phyloP scores from a whole-genome alignment of 306 rosid genomes.

The Acmispon strigosus region DNA sequence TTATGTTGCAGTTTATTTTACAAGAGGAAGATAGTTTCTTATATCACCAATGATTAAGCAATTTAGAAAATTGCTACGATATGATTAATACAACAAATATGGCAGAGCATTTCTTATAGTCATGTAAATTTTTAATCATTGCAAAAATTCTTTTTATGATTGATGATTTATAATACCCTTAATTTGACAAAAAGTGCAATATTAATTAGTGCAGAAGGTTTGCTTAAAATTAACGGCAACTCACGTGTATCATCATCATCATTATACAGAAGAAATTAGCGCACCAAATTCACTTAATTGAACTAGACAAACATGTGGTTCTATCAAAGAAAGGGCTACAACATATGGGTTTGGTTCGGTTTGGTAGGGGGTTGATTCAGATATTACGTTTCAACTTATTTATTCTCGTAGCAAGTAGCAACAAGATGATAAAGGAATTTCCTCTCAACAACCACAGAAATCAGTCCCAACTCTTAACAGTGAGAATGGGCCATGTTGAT shows the following conservation, averaged over 20 bases:
- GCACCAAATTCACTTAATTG: background rate
- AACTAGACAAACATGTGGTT: background rate
- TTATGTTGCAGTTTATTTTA: background rate
- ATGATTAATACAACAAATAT: too few species aligned
- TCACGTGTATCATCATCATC: background rate
- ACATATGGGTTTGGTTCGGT: constrained; percentile 15
- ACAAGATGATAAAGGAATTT: constrained; percentile 1
- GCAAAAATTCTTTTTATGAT: background rate
- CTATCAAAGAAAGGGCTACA: background rate
- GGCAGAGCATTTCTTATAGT: too few species aligned
- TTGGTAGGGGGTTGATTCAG: constrained; percentile 30
- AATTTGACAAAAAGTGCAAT: background rate
- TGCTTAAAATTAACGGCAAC: background rate
- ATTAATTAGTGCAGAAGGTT: background rate
- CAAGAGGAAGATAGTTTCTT: too few species aligned
- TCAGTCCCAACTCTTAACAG: background rate
- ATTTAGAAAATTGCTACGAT: too few species aligned
- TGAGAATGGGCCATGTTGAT: constrained; percentile 13
- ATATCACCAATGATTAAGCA: too few species aligned
- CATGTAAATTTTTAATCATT: background rate
- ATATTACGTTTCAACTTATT: constrained; percentile 28
- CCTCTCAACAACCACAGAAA: constrained; percentile 13
- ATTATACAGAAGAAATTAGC: background rate
- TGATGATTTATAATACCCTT: background rate
- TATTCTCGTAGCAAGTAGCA: background rate